Evolutionary conservation across 2,329 filamentous ascomycete species (phyloP).

Genomic region (Corniculantispora saksenae): DNA sequence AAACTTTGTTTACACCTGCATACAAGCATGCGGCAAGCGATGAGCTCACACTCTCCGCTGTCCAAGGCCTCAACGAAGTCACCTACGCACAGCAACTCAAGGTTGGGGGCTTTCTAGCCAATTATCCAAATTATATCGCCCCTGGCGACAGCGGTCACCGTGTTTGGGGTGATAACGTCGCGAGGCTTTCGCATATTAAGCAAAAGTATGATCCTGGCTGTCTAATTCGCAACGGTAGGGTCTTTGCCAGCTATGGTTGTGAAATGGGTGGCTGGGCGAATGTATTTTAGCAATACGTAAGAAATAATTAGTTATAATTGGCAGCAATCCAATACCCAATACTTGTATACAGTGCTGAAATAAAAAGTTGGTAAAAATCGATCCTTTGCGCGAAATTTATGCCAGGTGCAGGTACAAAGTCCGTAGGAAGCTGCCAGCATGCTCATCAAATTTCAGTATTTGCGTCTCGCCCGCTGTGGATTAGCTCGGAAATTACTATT

Average conservation of each 20-base stretch:
- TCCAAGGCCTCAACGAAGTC: neutral
- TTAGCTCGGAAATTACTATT: no score
- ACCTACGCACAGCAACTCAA: slow-evolving; percentile 10
- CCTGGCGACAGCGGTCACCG: slow-evolving; percentile 5
- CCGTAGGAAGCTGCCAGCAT: no score
- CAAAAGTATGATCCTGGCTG: slow-evolving; percentile 14
- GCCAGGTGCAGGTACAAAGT: no score
- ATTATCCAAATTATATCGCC: slow-evolving; percentile 18
- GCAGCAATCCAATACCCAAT: no score
- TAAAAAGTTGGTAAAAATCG: no score
- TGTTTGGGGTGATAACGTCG: slow-evolving; percentile 14
- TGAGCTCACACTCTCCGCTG: neutral
- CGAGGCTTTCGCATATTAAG: slow-evolving; percentile 6
- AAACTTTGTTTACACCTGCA: slow-evolving; percentile 11
- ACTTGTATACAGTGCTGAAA: no score
- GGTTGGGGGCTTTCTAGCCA: neutral
- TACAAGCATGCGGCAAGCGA: slow-evolving; percentile 7
- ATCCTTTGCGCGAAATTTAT: no score
- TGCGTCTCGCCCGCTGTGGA: no score
- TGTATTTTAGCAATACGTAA: neutral
- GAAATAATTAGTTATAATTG: no score
- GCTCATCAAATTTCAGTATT: no score
- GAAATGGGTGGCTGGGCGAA: slow-evolving; percentile 15
- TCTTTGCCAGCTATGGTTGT: slow-evolving; percentile 9
- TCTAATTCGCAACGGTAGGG: slow-evolving; percentile 12